These are phyloP conservation scores for Emericellopsis terricola DNA, from an alignment of 495 filamentous ascomycete genomes.

Conservation along the genomic window DNA sequence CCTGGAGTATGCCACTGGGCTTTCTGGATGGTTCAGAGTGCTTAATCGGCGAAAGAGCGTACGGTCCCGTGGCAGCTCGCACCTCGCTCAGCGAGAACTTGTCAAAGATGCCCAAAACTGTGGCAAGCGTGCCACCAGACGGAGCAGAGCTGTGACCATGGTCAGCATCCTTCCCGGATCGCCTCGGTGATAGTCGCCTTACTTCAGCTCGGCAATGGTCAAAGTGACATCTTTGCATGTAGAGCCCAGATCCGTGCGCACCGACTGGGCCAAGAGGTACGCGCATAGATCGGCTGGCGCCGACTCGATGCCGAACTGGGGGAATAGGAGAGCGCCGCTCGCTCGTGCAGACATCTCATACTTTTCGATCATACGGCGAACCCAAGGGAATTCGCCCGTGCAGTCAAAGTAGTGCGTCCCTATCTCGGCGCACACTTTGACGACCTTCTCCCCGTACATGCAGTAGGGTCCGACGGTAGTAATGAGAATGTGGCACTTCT, in stretches of 20 bases:
- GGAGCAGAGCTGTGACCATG: conserved; percentile 31
- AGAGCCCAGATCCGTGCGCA: conserved; percentile 38
- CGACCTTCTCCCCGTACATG: conserved; percentile 57
- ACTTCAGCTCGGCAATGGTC: conserved; percentile 45
- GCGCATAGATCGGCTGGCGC: conserved; percentile 67
- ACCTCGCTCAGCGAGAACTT: conserved; percentile 40
- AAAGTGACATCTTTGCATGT: conserved; percentile 40
- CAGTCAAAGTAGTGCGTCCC: conserved; percentile 88
- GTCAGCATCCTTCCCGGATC: background rate
- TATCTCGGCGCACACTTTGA: conserved; percentile 72
- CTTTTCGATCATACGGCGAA: conserved; percentile 58
- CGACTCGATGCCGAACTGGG: conserved; percentile 71
- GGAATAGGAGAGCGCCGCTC: conserved; percentile 72
- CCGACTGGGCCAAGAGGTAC: conserved; percentile 45
- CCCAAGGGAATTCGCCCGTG: conserved; percentile 77
- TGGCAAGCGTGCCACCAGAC: conserved; percentile 60
- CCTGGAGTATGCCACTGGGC: conserved; percentile 17
- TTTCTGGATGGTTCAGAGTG: conserved; percentile 31
- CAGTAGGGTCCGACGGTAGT: conserved; percentile 76
- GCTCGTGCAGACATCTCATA: conserved; percentile 58
- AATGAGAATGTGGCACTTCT: conserved; percentile 62
- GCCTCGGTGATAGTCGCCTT: conserved; percentile 10
- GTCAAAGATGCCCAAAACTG: conserved; percentile 45
- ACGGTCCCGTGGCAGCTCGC: conserved; percentile 36
- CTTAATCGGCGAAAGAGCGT: conserved; percentile 43